These are phyloP conservation scores for Cystobasidiaceae sp. DNA, from an alignment of 1,284 basidiomycete species.

Conservation along the genomic window DNA sequence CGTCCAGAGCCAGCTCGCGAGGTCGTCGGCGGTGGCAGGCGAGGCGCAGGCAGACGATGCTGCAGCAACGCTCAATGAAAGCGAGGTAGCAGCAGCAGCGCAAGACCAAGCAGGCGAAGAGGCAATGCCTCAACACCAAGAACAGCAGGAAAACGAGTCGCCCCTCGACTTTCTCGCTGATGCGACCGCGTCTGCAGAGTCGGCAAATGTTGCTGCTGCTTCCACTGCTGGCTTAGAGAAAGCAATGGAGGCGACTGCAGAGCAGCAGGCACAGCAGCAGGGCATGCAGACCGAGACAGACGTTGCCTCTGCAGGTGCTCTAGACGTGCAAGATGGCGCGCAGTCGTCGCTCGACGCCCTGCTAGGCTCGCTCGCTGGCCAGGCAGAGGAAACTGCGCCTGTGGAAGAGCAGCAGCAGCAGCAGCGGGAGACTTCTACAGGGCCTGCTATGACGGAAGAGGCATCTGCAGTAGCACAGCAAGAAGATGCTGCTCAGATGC, in stretches of 20 bases:
- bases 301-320: not conserved
- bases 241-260: not conserved
- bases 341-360: no score
- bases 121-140: no score
- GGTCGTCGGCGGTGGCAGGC: not conserved
- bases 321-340: no score
- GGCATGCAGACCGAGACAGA: not conserved
- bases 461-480: not conserved
- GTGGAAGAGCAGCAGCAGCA: not conserved
- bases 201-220: not conserved
- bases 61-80: not conserved
- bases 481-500: not conserved
- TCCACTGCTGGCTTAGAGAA: not conserved
- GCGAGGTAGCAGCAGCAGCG: not conserved
- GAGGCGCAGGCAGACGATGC: not conserved
- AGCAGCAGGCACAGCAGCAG: not conserved
- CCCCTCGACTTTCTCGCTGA: no score
- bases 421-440: not conserved
- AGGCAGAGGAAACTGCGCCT: no score
- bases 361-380: no score
- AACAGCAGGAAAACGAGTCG: no score
- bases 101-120: not conserved
- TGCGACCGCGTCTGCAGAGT: not conserved
- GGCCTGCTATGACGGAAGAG: not conserved
- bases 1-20: not conserved